Evolutionary conservation across 352 stramenopile species (phyloP), one percentile per base, ranked within the genome.

Genomic region (Phytophthora colocasiae): DNA sequence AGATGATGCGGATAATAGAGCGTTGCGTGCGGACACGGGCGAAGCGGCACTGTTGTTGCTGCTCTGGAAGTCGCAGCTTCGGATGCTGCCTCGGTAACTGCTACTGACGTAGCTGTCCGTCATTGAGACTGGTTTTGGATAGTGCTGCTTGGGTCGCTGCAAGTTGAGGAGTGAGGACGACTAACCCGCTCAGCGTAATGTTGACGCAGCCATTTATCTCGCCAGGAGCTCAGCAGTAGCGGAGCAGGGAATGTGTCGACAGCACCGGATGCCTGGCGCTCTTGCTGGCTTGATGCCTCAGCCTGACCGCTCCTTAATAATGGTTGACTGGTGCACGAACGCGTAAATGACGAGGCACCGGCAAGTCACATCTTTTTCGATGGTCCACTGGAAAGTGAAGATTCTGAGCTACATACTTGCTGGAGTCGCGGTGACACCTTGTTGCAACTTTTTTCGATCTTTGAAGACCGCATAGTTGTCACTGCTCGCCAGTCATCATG

Each of bases 31-130:
- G 6, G 71, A 79, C 24, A 64, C 58, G 6, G 66, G 59, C 4
- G 71, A 73, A 3, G 58, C 62, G 2, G 45, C 66, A 34, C 71
- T 75, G 41, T 61, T 67, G 55, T 76, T 63, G 43, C 68, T 76
- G 50, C 71, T 76, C 39, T 79, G 62, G 43, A 76, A 76, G 38
- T 76, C 71, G 58, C 57, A 62, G 63, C 71, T 79, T 19, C 36
- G 71, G 36, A 76, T 62, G 47, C 71, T 79, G 58, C 66, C 52
- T 50, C 63, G 71, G 12, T 51, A 71, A 34, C 55, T 76, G 32
- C 71, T 78, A 24, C 66, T 48, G 29, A 63, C 14, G 53, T 71
- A 74, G 51, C 71, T 79, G 48, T 79, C 63, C 14, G 62, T 66
- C 71, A 79, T 79, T 32, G 11, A 29, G 9, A 39, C 41, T 36